Percentiles rank a stretch among this genome's conserved stretches.
These are phyloP conservation scores for Scleroderma bovista DNA, from an alignment of 768 basidiomycete genomes.

Conservation along the genomic window DNA sequence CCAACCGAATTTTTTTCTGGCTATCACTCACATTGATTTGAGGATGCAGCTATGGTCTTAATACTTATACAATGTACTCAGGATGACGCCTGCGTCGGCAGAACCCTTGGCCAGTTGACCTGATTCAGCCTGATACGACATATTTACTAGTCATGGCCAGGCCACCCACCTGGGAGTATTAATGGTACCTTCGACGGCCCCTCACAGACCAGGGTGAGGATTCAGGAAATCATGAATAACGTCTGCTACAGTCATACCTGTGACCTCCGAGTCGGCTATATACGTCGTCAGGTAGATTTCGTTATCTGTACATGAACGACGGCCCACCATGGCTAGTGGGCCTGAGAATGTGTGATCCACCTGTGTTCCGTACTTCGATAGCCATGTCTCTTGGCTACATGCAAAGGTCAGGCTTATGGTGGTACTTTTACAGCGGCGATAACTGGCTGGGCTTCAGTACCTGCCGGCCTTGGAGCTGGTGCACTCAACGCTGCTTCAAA, in stretches of 20 bases:
- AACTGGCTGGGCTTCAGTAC: no score
- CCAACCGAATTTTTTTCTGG: no score
- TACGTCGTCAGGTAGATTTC: not conserved
- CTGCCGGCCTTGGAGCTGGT: no score
- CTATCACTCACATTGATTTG: no score
- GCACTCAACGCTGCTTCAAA: no score
- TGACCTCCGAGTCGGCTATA: slow-evolving; percentile 61
- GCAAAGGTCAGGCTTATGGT: not conserved
- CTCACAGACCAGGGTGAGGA: slow-evolving; percentile 46
- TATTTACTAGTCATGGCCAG: slow-evolving; percentile 15
- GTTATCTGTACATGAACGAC: not conserved
- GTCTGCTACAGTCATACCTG: slow-evolving; percentile 63
- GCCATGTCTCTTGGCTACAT: slow-evolving; percentile 42
- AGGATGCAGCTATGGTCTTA: no score
- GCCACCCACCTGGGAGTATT: slow-evolving; percentile 13
- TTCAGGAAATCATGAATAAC: slow-evolving; percentile 65
- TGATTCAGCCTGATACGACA: no score
- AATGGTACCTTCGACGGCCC: slow-evolving; percentile 29
- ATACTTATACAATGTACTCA: no score
- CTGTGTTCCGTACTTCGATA: slow-evolving; percentile 69
- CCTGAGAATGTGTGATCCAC: slow-evolving; percentile 75
- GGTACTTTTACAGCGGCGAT: no score
- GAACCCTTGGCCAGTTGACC: no score
- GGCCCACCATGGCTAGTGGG: slow-evolving; percentile 57
- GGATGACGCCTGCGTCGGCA: no score